Evolutionary conservation across 2,329 filamentous ascomycete species (phyloP).

Genomic region (Domatiomyces globalis): DNA sequence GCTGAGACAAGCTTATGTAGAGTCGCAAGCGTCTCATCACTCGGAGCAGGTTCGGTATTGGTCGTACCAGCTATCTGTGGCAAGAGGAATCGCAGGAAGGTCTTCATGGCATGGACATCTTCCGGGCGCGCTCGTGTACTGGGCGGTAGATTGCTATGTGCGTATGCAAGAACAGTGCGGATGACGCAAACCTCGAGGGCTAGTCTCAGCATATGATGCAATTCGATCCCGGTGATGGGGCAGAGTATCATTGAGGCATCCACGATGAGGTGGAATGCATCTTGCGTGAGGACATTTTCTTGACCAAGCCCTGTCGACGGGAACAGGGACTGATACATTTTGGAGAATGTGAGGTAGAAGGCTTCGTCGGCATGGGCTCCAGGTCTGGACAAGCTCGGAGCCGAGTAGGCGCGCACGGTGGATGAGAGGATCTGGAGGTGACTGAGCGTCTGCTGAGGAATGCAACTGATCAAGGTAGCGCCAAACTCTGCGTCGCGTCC

Average conservation of each 20-base stretch:
- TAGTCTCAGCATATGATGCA: conserved; percentile 62
- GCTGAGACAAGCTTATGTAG: conserved; percentile 42
- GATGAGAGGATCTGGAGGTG: conserved; percentile 81
- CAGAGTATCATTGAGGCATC: conserved; percentile 13
- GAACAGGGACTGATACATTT: background rate
- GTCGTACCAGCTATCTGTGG: background rate
- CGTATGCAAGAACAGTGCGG: conserved; percentile 52
- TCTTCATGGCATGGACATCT: background rate
- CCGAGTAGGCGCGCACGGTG: conserved; percentile 72
- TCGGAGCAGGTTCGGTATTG: background rate
- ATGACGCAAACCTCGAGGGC: conserved; percentile 87
- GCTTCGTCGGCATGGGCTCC: conserved; percentile 52
- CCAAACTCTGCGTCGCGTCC: conserved; percentile 62
- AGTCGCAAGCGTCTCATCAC: conserved; percentile 1
- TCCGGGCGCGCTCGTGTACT: background rate
- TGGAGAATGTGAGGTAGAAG: conserved; percentile 50
- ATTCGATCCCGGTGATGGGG: conserved; percentile 9
- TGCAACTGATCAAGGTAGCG: conserved; percentile 63
- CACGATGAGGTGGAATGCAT: conserved; percentile 26
- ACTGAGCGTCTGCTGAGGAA: conserved; percentile 69
- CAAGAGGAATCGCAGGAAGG: background rate
- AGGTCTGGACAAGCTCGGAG: conserved; percentile 53
- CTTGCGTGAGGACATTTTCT: conserved; percentile 40
- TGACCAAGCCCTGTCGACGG: background rate
- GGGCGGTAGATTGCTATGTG: background rate